These are phyloP conservation scores for Mycena rosella DNA, from an alignment of 768 basidiomycete species.

Conservation along the genomic window DNA sequence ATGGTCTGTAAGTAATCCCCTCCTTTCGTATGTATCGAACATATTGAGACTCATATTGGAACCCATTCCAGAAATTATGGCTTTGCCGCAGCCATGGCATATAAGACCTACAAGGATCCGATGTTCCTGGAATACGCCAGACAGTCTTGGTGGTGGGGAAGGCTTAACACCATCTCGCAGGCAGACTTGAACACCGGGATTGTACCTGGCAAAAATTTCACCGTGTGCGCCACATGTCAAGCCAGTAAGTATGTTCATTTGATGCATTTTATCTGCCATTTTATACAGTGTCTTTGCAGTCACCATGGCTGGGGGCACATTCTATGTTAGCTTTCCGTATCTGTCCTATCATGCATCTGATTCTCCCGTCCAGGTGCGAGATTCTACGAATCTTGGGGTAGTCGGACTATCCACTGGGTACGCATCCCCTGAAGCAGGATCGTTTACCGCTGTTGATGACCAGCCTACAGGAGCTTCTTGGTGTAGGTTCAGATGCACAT, in stretches of 20 bases:
- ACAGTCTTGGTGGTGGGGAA: constrained; percentile 17
- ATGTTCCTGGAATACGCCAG: constrained; percentile 10
- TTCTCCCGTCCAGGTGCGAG: neutral
- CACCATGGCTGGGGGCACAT: neutral
- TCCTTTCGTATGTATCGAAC: too few relatives aligned
- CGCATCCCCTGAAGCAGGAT: neutral
- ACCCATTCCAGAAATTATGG: neutral
- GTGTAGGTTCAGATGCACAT: neutral
- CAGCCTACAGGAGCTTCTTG: neutral
- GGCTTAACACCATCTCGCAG: neutral
- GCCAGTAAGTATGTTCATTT: neutral
- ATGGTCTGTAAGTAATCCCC: neutral
- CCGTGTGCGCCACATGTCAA: neutral
- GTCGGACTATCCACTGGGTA: neutral
- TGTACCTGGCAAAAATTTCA: neutral
- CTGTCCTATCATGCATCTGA: neutral
- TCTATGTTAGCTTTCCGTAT: neutral
- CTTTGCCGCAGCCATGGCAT: constrained; percentile 4
- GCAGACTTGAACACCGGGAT: neutral
- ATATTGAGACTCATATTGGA: too few relatives aligned
- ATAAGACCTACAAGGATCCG: neutral
- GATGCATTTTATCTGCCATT: neutral
- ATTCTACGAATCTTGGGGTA: neutral
- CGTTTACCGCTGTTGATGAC: neutral
- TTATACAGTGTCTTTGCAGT: neutral